phyloP scores from a whole-genome alignment of 2,329 filamentous ascomycete species.

The Hypoxylon sp. region DNA sequence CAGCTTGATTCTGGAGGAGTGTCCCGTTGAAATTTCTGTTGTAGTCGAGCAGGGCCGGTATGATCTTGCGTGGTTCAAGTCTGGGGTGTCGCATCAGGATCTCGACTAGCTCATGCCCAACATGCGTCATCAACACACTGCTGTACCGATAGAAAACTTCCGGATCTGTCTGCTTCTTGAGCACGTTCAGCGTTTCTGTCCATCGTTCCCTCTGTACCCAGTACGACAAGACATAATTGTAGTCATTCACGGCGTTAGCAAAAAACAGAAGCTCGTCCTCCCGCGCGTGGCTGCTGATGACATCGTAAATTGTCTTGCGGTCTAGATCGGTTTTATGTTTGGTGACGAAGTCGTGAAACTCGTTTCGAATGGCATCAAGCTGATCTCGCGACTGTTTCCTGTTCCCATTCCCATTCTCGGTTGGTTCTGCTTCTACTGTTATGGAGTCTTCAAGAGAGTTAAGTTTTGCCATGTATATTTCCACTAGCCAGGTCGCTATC shows the following conservation, averaged over 20 bases:
- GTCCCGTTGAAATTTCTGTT: slow-evolving; percentile 78
- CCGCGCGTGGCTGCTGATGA: slow-evolving; percentile 92
- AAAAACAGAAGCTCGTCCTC: slow-evolving; percentile 93
- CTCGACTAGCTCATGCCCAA: slow-evolving; percentile 86
- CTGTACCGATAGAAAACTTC: slow-evolving; percentile 97
- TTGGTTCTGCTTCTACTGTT: slow-evolving; percentile 83
- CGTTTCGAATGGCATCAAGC: slow-evolving; percentile 72
- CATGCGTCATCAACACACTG: slow-evolving; percentile 93
- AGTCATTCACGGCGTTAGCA: slow-evolving; percentile 86
- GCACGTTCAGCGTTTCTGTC: slow-evolving; percentile 82
- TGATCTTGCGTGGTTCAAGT: slow-evolving; percentile 84
- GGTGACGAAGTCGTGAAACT: slow-evolving; percentile 87
- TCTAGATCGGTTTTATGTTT: slow-evolving; percentile 90
- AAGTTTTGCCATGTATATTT: slow-evolving; percentile 96
- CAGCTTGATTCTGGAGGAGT: slow-evolving; percentile 82
- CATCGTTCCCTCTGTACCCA: slow-evolving; percentile 97
- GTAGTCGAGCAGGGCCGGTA: slow-evolving; percentile 93
- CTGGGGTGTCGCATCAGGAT: slow-evolving; percentile 92
- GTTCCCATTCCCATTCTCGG: slow-evolving; percentile 74
- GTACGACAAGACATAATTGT: slow-evolving; percentile 93
- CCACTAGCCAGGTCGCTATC: slow-evolving; percentile 93
- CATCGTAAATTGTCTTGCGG: slow-evolving; percentile 90
- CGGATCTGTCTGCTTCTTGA: slow-evolving; percentile 91
- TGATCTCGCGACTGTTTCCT: slow-evolving; percentile 75
- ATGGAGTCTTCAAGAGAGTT: slow-evolving; percentile 95